Conservation (phyloP, 1,284 basidiomycete species). For the Anthracocystis panici-leucophaei region DNA sequence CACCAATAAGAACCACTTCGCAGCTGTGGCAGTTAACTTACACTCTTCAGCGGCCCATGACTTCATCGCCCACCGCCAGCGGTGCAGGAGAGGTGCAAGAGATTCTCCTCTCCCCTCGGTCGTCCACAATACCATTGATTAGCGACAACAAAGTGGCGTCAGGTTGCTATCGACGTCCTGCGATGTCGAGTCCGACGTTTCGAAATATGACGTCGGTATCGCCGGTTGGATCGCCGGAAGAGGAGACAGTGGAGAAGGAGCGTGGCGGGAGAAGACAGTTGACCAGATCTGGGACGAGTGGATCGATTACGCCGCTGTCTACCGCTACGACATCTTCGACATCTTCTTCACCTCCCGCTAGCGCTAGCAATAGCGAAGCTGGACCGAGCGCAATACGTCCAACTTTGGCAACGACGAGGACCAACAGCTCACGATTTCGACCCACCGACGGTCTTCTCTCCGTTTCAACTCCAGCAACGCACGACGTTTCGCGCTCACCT, state of each 20-base stretch:
- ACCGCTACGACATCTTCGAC: conserved; percentile 1
- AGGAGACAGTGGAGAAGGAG: conserved; percentile 3
- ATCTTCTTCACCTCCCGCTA: neutral
- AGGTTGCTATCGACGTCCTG: conserved; percentile 30
- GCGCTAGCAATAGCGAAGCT: no score
- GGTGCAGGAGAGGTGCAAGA: conserved; percentile 17
- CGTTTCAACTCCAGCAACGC: conserved; percentile 18
- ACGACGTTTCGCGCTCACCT: conserved; percentile 25
- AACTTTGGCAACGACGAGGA: neutral
- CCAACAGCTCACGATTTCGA: neutral
- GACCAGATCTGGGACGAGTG: conserved; percentile 41
- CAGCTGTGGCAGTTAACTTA: neutral
- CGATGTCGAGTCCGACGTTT: conserved; percentile 19
- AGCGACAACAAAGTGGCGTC: conserved; percentile 30
- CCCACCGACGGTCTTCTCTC: conserved; percentile 16
- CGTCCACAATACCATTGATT: conserved; percentile 5
- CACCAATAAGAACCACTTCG: neutral
- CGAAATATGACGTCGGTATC: conserved; percentile 34
- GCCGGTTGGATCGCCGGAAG: conserved; percentile 33
- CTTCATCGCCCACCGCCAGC: neutral
- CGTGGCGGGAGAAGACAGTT: conserved; percentile 30
- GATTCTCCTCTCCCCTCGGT: conserved; percentile 18
- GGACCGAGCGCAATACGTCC: neutral
- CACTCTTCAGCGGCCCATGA: neutral
- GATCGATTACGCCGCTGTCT: conserved; percentile 25